Evolutionary conservation across 2,329 filamentous ascomycete genomes (phyloP).

Genomic region (Hymenoscyphus infarciens): DNA sequence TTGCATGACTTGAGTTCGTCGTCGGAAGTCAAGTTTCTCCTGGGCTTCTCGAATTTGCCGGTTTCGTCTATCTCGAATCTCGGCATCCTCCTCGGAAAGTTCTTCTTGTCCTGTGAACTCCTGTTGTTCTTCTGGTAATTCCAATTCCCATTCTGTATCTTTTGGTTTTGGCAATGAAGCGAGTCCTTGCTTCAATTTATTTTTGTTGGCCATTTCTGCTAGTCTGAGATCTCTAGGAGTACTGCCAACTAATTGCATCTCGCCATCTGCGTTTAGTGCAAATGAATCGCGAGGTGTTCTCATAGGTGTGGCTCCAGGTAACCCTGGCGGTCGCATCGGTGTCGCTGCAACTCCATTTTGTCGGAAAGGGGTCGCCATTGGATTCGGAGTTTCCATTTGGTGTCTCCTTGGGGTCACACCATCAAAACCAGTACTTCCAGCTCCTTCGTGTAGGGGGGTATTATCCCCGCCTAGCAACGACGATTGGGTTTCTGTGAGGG

Average conservation of each 20-base stretch:
- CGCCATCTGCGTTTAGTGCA: conserved; percentile 69
- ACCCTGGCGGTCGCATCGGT: conserved; percentile 52
- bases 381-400: conserved; percentile 86
- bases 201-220: conserved; percentile 64
- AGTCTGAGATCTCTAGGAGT: conserved; percentile 75
- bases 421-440: conserved; percentile 82
- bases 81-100: conserved; percentile 56
- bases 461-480: conserved; percentile 93
- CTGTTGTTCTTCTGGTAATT: conserved; percentile 77
- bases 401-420: conserved; percentile 78
- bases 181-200: conserved; percentile 69
- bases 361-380: conserved; percentile 84
- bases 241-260: conserved; percentile 63
- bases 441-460: conserved; percentile 78
- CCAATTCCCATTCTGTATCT: conserved; percentile 90
- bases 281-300: conserved; percentile 87
- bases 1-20: conserved; percentile 91
- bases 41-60: conserved; percentile 67
- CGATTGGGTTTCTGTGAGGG: conserved; percentile 89
- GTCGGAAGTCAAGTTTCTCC: conserved; percentile 68
- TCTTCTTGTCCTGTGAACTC: conserved; percentile 52
- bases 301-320: conserved; percentile 76
- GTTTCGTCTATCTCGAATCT: conserved; percentile 76
- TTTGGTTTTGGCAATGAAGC: conserved; percentile 86
- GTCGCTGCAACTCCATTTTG: conserved; percentile 66